phyloP scores from a whole-genome alignment of 176 grass and related monocot species.

The Rhynchospora pubera region DNA sequence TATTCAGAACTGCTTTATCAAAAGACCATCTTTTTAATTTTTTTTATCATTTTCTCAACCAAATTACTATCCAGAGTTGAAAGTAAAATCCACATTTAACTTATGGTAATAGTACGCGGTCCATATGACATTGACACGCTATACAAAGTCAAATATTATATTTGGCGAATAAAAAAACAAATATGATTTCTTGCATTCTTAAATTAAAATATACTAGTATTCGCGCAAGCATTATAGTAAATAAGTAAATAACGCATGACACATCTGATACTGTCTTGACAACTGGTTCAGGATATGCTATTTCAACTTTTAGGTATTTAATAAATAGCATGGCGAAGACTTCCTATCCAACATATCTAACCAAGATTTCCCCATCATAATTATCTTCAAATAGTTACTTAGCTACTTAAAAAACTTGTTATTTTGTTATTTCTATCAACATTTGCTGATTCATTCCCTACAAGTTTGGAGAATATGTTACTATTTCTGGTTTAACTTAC shows the following conservation, averaged over 20 bases:
- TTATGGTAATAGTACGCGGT: no score
- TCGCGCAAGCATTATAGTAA: not conserved
- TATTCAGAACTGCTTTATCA: not conserved
- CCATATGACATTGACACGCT: not conserved
- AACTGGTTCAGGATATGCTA: not conserved
- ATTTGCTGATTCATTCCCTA: not conserved
- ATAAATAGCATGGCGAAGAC: not conserved
- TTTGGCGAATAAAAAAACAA: no score
- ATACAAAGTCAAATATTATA: not conserved
- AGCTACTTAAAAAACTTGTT: not conserved
- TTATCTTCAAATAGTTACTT: not conserved
- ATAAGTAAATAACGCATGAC: not conserved
- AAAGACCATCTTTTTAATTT: not conserved
- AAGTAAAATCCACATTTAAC: not conserved
- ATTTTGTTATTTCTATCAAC: not conserved
- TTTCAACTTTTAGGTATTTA: not conserved
- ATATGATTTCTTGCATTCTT: no score
- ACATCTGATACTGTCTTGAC: not conserved
- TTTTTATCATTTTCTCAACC: no score
- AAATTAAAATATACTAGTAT: not conserved
- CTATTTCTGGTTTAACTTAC: not conserved
- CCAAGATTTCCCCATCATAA: not conserved
- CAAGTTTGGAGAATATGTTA: not conserved
- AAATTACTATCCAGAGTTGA: not conserved
- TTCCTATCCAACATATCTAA: slow-evolving; percentile 5